Evolutionary conservation across 768 basidiomycete species (phyloP), one percentile per base, ranked within the genome.

Genomic region (Phlebiopsis flavidoalba): DNA sequence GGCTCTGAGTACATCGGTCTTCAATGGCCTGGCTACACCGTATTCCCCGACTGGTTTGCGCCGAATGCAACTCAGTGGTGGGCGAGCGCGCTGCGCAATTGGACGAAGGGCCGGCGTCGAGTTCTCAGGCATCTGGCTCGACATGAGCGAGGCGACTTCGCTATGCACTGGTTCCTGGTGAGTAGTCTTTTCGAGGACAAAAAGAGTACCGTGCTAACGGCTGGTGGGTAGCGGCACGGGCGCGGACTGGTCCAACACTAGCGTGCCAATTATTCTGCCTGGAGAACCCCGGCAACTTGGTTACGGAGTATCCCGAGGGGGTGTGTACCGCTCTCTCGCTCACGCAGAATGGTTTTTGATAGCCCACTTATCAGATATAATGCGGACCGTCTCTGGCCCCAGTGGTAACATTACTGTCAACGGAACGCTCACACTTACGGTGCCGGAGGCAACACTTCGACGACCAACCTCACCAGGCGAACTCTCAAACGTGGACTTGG

Each of bases 11-110:
- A 88, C 70, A 68, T 89, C 1, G 91, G 91, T 10, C 79, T 85
- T 67, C 89, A 89, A 8, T 91, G 87, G 89, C 88, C 89, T 15
- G 88, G 89, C 22, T 86, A 83, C 71, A 86, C 87, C 7, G 87
- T 77, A 31, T 87, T 83, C 69, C 83, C 84, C 0, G 85, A 87
- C 65, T 86, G 83, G 83, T 85, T 86, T 60, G 74, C 76, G 12
- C 68, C 77, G 14, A 81, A 82, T 36, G 79, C 83, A 0, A 75
- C 79, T 59, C 57, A 69, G 24, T 85, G 81, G 76, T 89, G 88
- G 80, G 79, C 0, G 83, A 87, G 33, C n/a, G 81, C 80, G 4
- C 71, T 87, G 59, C 65, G 46, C 45, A 86, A 85, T 65, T 86
- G 84, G 85, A 77, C 75, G 10, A 60, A 73, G 1, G n/a, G 62